These are phyloP conservation scores for Neurospora terricola DNA, from an alignment of 495 filamentous ascomycete genomes.

Conservation along the genomic window DNA sequence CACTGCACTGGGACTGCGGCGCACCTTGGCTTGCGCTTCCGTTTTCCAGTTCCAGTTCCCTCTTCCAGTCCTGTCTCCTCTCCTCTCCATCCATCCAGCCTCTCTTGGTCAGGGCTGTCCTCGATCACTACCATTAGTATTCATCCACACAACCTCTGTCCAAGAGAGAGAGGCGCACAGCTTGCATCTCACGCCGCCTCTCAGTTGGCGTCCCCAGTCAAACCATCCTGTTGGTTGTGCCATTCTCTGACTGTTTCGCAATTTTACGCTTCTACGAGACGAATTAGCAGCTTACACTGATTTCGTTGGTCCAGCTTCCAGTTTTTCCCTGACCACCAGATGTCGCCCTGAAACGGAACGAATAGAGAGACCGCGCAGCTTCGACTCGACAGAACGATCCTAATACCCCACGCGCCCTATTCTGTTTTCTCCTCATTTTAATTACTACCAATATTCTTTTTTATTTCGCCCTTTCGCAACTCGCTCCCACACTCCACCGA, in stretches of 20 bases:
- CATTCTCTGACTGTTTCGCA: not conserved
- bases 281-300: slow-evolving; percentile 15
- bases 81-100: not conserved
- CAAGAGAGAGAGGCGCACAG: not conserved
- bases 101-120: not conserved
- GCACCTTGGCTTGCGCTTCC: not conserved
- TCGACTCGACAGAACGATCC: not conserved
- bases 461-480: slow-evolving; percentile 4
- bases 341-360: slow-evolving; percentile 16
- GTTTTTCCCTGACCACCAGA: slow-evolving; percentile 8
- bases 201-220: slow-evolving; percentile 2
- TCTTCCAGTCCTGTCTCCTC: not conserved
- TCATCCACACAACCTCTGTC: not conserved
- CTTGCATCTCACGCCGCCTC: slow-evolving; percentile 10
- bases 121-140: not conserved
- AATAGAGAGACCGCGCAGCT: slow-evolving; percentile 7
- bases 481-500: slow-evolving; percentile 1
- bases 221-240: not conserved
- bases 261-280: slow-evolving; percentile 10
- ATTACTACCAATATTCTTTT: slow-evolving; percentile 1
- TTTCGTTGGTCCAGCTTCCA: not conserved
- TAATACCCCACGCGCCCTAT: not conserved
- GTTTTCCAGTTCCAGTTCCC: not conserved
- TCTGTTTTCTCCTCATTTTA: not conserved
- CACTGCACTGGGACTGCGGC: not conserved